These are phyloP conservation scores for Podila horticola DNA, from an alignment of 192 early-diverging fungal species.

Conservation along the genomic window DNA sequence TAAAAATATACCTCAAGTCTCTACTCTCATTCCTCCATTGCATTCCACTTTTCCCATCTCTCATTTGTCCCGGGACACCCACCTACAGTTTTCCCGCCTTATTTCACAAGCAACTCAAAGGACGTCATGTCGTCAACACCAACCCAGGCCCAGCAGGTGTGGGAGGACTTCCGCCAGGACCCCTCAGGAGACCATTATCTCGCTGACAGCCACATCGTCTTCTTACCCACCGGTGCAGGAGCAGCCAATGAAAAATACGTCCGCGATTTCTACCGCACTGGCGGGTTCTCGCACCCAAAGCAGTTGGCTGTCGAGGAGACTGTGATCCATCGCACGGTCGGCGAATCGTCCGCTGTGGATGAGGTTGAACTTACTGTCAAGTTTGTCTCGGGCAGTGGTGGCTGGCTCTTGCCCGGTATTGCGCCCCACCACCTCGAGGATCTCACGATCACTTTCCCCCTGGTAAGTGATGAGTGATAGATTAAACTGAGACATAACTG, in stretches of 20 bases:
- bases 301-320: slow-evolving; percentile 45
- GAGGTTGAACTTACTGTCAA: slow-evolving; percentile 55
- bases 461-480: slow-evolving; percentile 47
- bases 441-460: slow-evolving; percentile 39
- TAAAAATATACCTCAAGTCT: neutral
- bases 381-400: slow-evolving; percentile 51
- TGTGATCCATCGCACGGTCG: slow-evolving; percentile 46
- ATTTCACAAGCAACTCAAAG: neutral
- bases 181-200: slow-evolving; percentile 20
- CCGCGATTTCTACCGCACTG: slow-evolving; percentile 25
- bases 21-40: neutral
- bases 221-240: slow-evolving; percentile 38
- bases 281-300: slow-evolving; percentile 33
- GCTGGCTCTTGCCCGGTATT: slow-evolving; percentile 54
- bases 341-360: slow-evolving; percentile 52
- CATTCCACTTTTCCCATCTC: neutral
- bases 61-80: neutral
- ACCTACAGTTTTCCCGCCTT: neutral
- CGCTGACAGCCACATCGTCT: slow-evolving; percentile 36
- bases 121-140: neutral
- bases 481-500: neutral
- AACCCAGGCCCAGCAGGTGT: slow-evolving; percentile 11
- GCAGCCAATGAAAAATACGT: slow-evolving; percentile 25
- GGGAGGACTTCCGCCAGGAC: slow-evolving; percentile 38
- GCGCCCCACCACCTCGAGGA: slow-evolving; percentile 51